Percentiles rank a stretch among this genome's conserved stretches.
These are phyloP conservation scores for Phytophthora syringae DNA, from an alignment of 352 stramenopile genomes.

Conservation along the genomic window DNA sequence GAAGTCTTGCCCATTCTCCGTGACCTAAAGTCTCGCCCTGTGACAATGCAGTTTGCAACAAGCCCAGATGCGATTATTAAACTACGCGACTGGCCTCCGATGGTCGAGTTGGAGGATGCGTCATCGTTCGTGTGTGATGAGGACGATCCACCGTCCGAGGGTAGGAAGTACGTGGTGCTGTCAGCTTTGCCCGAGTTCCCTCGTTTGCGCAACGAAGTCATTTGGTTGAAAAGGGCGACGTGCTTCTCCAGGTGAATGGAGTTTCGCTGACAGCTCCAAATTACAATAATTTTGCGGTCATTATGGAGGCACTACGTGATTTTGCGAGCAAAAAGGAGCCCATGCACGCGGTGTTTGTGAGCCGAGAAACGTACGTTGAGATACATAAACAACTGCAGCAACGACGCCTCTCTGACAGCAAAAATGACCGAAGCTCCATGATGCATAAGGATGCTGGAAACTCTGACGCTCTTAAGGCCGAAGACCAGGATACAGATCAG, in stretches of 20 bases:
- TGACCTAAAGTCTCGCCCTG: conserved; percentile 63
- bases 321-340: conserved; percentile 59
- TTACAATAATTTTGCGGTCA: conserved; percentile 55
- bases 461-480: neutral
- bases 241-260: conserved; percentile 72
- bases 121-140: conserved; percentile 57
- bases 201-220: conserved; percentile 78
- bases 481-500: conserved; percentile 1
- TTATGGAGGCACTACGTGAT: conserved; percentile 64
- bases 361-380: conserved; percentile 57
- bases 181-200: conserved; percentile 73
- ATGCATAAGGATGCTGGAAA: neutral
- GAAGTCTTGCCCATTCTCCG: conserved; percentile 69
- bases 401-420: conserved; percentile 10
- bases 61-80: conserved; percentile 83
- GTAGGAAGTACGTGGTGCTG: conserved; percentile 70
- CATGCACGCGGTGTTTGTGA: conserved; percentile 66
- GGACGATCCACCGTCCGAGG: conserved; percentile 44
- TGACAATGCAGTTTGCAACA: conserved; percentile 74
- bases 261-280: conserved; percentile 52
- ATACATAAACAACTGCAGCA: conserved; percentile 37
- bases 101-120: conserved; percentile 75
- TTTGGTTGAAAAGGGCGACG: conserved; percentile 65
- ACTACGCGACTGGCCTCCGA: conserved; percentile 81
- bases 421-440: conserved; percentile 7